Evolutionary conservation across 78 protist species (phyloP), one percentile per base, ranked within the genome.

Genomic region (Cavenderia fasciculata): DNA sequence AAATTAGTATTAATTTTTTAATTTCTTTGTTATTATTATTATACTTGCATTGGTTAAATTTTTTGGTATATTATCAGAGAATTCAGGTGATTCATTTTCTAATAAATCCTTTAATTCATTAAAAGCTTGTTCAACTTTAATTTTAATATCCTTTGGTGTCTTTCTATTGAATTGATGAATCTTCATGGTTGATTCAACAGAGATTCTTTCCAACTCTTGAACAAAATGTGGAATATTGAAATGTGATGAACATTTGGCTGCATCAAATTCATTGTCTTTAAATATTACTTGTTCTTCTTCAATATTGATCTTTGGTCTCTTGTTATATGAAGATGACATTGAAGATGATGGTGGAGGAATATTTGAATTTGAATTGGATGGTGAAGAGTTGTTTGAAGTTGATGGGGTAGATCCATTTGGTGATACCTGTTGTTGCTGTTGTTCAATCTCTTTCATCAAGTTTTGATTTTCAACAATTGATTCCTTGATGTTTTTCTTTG

Each of bases 161-260:
- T 82, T 82, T 40, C 90, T 41, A 43, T 82, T 82, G 69, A 82
- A 33, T 57, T 82, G 90, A 40, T 82, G 90, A 56, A 71, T 41
- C 33, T 82, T 82, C 90, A 82, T 82, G 12, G 90, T 82, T 18
- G 90, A 82, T 33, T 82, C 90, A 12, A 82, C 73, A 14, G 90
- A 52, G 16, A 82, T 18, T 33, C 73, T 82, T 43, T 82, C 90
- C 31, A 82, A 68, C 19, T 82, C 90, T 56, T 82, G 90, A 10
- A n/a, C 44, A 23, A 25, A 46, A 18, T 51, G 43, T 12, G 25
- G 16, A 1, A 82, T 57, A 12, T 82, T 82, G 63, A 68, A 82
- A 36, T 82, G 78, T 43, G 65, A 76, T 5, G 61, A 43, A 33
- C 78, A 65, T 56, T 57, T 38, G 12, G 29, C 36, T 19, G 61